phyloP scores from a whole-genome alignment of 1,284 basidiomycete species.

The Peniophora sp. region DNA sequence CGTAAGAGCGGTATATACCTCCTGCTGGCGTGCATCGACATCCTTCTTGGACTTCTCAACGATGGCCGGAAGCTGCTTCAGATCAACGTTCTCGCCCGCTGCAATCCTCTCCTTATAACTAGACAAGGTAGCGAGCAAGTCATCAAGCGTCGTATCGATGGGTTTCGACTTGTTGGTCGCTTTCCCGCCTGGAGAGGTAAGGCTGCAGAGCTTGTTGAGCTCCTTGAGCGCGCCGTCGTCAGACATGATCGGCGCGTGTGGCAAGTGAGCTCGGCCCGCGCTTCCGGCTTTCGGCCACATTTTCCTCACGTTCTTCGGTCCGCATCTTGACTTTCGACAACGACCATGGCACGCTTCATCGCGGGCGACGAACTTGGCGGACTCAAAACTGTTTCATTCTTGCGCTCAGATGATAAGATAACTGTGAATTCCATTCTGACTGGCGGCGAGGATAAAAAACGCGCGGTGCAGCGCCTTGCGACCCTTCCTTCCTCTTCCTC shows the following conservation, averaged over 20 bases:
- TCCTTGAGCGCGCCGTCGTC: conserved; percentile 52
- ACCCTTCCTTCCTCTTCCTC: conserved; percentile 6
- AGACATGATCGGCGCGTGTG: background rate
- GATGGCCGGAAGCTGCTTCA: conserved; percentile 46
- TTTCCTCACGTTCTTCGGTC: background rate
- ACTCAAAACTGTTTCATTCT: conserved; percentile 46
- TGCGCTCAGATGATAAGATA: conserved; percentile 14
- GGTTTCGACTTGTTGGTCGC: conserved; percentile 48
- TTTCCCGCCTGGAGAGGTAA: conserved; percentile 33
- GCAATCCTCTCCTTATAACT: conserved; percentile 49
- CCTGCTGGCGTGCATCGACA: conserved; percentile 82
- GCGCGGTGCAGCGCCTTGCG: conserved; percentile 33
- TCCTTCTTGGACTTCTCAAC: conserved; percentile 75
- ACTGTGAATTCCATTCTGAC: conserved; percentile 27
- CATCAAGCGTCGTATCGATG: conserved; percentile 59
- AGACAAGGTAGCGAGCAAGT: conserved; percentile 55
- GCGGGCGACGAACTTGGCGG: conserved; percentile 68
- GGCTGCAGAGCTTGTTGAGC: conserved; percentile 61
- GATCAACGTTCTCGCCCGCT: conserved; percentile 44
- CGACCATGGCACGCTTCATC: conserved; percentile 55
- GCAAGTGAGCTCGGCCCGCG: background rate
- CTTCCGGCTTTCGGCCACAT: background rate
- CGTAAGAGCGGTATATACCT: conserved; percentile 70
- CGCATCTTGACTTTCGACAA: background rate
- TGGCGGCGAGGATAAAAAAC: conserved; percentile 24